Base-by-base conservation (phyloP, 2,329 filamentous ascomycete genomes). In the Cladobotryum protrusum region DNA sequence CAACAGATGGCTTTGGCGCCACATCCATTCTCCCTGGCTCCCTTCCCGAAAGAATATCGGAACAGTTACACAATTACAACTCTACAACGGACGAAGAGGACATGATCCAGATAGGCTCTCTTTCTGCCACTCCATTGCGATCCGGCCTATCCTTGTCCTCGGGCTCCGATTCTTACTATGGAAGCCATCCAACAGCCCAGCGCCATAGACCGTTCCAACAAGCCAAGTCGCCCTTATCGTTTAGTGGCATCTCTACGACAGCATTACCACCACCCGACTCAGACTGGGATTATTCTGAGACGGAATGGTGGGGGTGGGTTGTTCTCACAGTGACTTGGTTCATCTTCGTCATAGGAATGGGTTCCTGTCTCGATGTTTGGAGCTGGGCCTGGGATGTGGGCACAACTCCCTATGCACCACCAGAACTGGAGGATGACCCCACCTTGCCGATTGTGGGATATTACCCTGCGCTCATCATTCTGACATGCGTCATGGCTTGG, bases 311-410 rank as follows among this genome's bases (percentile, higher is more conserved):
- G 92, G 93, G 93, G 1, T 99, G 92, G 89, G 85, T 96, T 7
- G 86, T 99, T 43, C 74, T 99, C 32, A 72, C 87, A 37, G 85
- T 89, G 43, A 99, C 95, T 0, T 99, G 95, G 93, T 72, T 95
- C 41, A 90, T 96, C 20, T 97, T 99, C 66, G 90, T 97, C 17
- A 82, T 93, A 1, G 93, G 93, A 32, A 97, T 99, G 87, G 93
- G 93, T 47, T 95, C 88, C 45, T 96, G 90, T 66, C 78, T 97
- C 42, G 92, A 87, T 18, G 83, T 97, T 18, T 99, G 93, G 93
- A 93, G 85, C 67, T 99, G 93, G 93, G 93, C 93, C 2, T 99
- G 93, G 93, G 92, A 97, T 72, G 92, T 97, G 2, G 92, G 92
- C 42, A 90, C 92, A 67, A 96, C 90, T 33, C 92, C 92, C 0